phyloP scores from a whole-genome alignment of 495 filamentous ascomycete species.

The Aspergillus kassunensis region DNA sequence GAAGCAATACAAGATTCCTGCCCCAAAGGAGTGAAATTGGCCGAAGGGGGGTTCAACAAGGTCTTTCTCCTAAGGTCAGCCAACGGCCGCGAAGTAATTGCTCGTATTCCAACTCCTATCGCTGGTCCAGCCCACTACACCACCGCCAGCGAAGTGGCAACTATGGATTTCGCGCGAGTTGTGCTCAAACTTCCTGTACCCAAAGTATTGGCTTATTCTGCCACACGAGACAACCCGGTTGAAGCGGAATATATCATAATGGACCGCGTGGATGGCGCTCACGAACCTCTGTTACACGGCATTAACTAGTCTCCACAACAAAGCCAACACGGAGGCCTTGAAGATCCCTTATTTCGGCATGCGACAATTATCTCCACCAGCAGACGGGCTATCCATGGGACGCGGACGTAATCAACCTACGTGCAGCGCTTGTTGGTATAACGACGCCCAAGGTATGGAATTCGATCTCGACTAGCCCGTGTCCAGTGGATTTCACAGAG shows the following conservation, averaged over 20 bases:
- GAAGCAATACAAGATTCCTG: conserved; percentile 25
- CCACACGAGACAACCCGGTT: conserved; percentile 25
- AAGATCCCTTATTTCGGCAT: conserved; percentile 28
- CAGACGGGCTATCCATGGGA: conserved; percentile 36
- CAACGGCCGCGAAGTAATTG: conserved; percentile 33
- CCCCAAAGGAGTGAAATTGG: conserved; percentile 25
- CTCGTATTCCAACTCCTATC: conserved; percentile 32
- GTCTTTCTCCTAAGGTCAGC: conserved; percentile 26
- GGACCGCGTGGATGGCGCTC: conserved; percentile 32
- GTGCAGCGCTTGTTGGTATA: conserved; percentile 32
- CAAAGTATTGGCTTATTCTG: conserved; percentile 27
- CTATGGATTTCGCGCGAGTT: conserved; percentile 32
- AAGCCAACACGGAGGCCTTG: conserved; percentile 23
- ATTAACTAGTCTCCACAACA: conserved; percentile 30
- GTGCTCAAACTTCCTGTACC: conserved; percentile 31
- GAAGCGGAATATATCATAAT: conserved; percentile 39
- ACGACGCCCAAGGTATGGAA: conserved; percentile 26
- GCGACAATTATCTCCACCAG: conserved; percentile 29
- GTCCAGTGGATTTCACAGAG: conserved; percentile 27
- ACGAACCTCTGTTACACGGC: conserved; percentile 40
- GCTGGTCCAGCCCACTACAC: conserved; percentile 32
- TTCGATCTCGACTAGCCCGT: conserved; percentile 21
- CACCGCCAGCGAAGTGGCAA: conserved; percentile 45
- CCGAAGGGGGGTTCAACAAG: conserved; percentile 37
- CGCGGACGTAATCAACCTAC: conserved; percentile 33